Base-by-base conservation (phyloP, 371 early-diverging fungal species). In the Amoeboaphelidium protococcarum region DNA sequence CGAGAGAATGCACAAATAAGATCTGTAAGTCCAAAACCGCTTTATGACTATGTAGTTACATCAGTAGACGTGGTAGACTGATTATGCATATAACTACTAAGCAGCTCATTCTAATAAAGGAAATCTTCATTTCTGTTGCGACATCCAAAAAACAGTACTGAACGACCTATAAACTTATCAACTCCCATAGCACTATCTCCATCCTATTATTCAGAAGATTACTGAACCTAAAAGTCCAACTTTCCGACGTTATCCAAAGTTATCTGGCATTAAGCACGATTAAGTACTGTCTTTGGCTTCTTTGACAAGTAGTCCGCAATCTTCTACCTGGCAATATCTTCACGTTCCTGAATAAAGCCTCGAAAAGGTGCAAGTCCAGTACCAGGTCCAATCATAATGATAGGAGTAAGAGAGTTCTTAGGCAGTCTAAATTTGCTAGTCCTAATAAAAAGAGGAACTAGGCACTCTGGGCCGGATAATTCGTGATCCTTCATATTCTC, bases 311-410 rank as follows among this genome's bases (percentile, higher is more conserved):
- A n/a, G 44, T 23, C 4, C 16, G 76, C 58, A 26, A 66, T 65
- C 47, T 85, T 84, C 52, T 74, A 63, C 37, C 69, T 62, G 61
- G 69, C 74, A 51, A 70, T 68, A 59, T 63, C 52, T 16, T 75
- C 74, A 50, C 95, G 78, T 54, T 95, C 92, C 50, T 78, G 75
- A 2, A 90, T 59, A 62, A 95, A 95, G 0, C 78, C 95, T 16
- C 13, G 22, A 80, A 94, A 91, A 16, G 95, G 95, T 12, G 95
- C 95, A 22, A 95, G 83, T 41, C 96, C 96, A 0, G 96, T 95
- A 43, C 96, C 96, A 16, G 96, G 92, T 2, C 96, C 92, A 24
- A 95, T 63, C 89, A 95, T 89, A 41, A 95, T 73, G 37, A 95
- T 63, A n/a, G 92, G 91, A 3, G 73, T 61, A 27, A 66, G 52